Conservation (phyloP, 169 alveolate genomes). For the Perkinsus marinus region DNA sequence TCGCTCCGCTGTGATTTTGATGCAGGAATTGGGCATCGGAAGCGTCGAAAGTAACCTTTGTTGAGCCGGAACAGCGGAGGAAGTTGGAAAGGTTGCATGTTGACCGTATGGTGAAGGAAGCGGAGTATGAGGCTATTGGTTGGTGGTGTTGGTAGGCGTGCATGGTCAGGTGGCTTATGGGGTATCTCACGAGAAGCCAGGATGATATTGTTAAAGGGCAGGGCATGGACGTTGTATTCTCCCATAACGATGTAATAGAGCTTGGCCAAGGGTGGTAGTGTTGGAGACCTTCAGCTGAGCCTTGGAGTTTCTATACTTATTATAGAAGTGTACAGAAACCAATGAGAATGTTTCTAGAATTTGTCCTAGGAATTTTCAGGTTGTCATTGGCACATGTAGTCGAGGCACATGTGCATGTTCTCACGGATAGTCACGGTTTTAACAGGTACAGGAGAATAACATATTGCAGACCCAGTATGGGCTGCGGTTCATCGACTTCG, state of each 20-base stretch:
- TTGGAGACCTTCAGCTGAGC: too few relatives aligned
- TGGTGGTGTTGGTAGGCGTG: neutral
- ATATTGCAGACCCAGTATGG: slow-evolving; percentile 13
- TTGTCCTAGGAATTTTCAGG: too few relatives aligned
- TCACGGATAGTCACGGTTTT: too few relatives aligned
- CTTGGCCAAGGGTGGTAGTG: neutral
- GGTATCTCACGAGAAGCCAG: neutral
- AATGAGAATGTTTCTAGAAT: too few relatives aligned
- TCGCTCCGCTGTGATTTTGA: neutral
- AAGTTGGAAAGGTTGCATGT: neutral
- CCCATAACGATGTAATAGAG: neutral
- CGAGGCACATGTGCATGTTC: too few relatives aligned
- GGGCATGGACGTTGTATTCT: neutral
- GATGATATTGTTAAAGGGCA: neutral
- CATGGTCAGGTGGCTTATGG: neutral
- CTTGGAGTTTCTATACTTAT: too few relatives aligned
- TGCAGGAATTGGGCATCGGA: neutral
- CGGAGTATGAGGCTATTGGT: neutral
- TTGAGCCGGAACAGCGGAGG: neutral
- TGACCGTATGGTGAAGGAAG: neutral
- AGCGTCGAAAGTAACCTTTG: neutral
- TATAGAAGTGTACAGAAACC: too few relatives aligned
- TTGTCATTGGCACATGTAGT: too few relatives aligned
- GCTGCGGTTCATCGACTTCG: slow-evolving; percentile 33
- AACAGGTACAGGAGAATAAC: slow-evolving; percentile 33